Percentiles rank a stretch among this genome's conserved stretches.
Evolutionary conservation across 805 yeast species (phyloP).

Genomic region (Pichia cabralensis): DNA sequence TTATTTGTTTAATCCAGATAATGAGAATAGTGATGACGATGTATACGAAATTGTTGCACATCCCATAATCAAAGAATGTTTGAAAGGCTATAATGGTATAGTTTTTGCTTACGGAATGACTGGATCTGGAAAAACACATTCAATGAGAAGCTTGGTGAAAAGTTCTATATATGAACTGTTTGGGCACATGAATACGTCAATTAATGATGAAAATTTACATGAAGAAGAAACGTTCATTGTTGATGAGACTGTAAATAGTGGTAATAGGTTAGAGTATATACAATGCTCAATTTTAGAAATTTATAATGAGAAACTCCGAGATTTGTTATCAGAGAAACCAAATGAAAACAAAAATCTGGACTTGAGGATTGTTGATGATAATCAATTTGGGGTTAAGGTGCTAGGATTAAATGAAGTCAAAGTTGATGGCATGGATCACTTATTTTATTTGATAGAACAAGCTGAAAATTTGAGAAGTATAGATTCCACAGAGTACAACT

Average conservation of each 20-base stretch:
- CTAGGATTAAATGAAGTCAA: constrained; percentile 59
- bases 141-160: constrained; percentile 79
- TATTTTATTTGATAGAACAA: constrained; percentile 44
- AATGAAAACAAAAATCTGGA: constrained; percentile 31
- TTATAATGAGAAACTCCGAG: constrained; percentile 80
- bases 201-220: not conserved
- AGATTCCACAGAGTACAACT: constrained; percentile 82
- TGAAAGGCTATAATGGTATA: constrained; percentile 77
- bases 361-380: constrained; percentile 70
- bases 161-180: constrained; percentile 56
- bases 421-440: constrained; percentile 48
- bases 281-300: constrained; percentile 73
- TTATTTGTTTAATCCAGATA: constrained; percentile 66
- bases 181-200: constrained; percentile 25
- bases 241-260: no score
- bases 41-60: constrained; percentile 52
- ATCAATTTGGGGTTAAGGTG: constrained; percentile 60
- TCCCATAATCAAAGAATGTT: constrained; percentile 42
- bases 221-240: no score
- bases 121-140: constrained; percentile 82
- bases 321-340: constrained; percentile 42
- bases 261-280: constrained; percentile 37
- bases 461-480: constrained; percentile 77
- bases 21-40: constrained; percentile 39
- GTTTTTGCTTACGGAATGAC: constrained; percentile 94